phyloP scores from a whole-genome alignment of 1,139 yeast species.

The Scheffersomyces titani region DNA sequence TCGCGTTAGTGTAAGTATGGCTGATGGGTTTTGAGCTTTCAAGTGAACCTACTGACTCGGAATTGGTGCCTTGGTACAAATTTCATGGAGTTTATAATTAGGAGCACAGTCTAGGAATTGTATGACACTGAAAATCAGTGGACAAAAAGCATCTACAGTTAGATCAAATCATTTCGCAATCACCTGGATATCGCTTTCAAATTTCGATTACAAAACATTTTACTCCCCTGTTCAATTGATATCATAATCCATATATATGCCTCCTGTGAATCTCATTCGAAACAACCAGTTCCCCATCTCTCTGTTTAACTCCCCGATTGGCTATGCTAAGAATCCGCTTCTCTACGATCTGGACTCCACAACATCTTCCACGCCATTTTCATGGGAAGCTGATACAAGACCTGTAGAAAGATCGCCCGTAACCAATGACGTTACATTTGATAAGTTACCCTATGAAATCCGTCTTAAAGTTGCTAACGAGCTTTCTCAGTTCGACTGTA shows the following conservation, averaged over 20 bases:
- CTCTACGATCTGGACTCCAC: background rate
- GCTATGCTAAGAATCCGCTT: slow-evolving; percentile 27
- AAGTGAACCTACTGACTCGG: background rate
- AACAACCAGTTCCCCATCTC: background rate
- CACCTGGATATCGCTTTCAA: background rate
- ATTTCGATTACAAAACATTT: no score
- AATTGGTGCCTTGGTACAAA: background rate
- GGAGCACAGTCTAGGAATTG: background rate
- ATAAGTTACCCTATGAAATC: slow-evolving; percentile 40
- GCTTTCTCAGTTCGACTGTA: slow-evolving; percentile 44
- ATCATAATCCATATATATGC: background rate
- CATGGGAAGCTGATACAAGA: background rate
- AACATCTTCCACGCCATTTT: background rate
- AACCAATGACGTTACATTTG: slow-evolving; percentile 12
- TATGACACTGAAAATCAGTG: background rate
- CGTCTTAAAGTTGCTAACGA: slow-evolving; percentile 28
- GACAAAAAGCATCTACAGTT: no score
- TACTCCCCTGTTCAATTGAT: background rate
- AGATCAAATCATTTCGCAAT: background rate
- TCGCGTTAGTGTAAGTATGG: background rate
- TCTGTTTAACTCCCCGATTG: slow-evolving; percentile 25
- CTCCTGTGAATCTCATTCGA: background rate
- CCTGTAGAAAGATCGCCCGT: background rate
- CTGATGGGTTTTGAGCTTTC: background rate
- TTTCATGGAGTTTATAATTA: background rate